These are phyloP conservation scores for Ottelia alismoides DNA, from an alignment of 106 monocot genomes.

Conservation along the genomic window DNA sequence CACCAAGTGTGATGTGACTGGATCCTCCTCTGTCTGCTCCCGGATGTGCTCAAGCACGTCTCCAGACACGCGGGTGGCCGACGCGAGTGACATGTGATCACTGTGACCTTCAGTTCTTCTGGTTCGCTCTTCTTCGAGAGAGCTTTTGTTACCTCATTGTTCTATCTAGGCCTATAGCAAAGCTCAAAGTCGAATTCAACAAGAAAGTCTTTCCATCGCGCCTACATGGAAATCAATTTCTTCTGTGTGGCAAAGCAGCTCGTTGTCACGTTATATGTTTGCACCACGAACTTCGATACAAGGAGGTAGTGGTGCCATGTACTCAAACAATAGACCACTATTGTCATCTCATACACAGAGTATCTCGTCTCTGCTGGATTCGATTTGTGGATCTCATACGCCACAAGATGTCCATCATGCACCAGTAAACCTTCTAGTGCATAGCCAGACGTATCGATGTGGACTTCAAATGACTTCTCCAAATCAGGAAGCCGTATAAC, in stretches of 20 bases:
- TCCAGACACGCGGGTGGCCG: too few relatives aligned
- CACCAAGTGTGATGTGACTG: neutral
- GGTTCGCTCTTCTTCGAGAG: neutral
- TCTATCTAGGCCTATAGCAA: neutral
- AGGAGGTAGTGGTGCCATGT: neutral
- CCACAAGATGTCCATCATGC: neutral
- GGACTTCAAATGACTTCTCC: neutral
- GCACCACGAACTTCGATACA: neutral
- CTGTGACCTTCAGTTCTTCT: neutral
- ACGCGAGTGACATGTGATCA: neutral
- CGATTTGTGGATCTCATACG: neutral
- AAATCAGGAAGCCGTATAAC: neutral
- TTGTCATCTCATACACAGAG: slow-evolving; percentile 5
- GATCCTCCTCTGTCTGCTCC: neutral
- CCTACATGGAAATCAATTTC: slow-evolving; percentile 2
- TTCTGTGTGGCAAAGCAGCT: slow-evolving; percentile 1
- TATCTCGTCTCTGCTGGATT: neutral
- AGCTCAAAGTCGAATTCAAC: neutral
- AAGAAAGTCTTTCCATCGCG: slow-evolving; percentile 6
- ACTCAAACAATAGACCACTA: neutral
- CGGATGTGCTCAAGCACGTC: neutral
- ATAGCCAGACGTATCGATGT: neutral
- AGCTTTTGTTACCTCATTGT: neutral
- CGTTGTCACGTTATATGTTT: neutral
- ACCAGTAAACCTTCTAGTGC: neutral